phyloP scores from a whole-genome alignment of 306 rosid species.

The Notholithocarpus densiflorus region DNA sequence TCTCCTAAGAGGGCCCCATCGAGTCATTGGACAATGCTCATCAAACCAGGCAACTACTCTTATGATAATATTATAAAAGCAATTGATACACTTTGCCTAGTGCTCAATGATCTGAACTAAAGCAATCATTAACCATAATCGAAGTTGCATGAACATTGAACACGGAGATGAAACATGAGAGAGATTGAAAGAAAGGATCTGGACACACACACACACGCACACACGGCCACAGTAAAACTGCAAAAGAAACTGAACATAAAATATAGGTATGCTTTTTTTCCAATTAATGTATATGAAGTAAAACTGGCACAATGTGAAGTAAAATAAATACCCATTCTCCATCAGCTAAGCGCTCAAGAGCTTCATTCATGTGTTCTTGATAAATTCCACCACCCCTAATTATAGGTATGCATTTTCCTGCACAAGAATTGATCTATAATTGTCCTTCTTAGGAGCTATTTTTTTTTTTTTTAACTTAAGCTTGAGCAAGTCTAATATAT shows the following conservation, averaged over 20 bases:
- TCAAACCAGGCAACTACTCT: neutral
- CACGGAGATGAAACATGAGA: neutral
- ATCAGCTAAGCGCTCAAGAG: conserved; percentile 61
- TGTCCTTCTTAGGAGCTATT: too few relatives aligned
- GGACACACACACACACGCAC: neutral
- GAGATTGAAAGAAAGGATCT: neutral
- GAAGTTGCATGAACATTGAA: neutral
- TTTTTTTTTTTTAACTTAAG: too few relatives aligned
- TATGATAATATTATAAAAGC: neutral
- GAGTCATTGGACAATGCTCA: neutral
- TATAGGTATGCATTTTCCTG: conserved; percentile 96
- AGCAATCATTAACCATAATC: neutral
- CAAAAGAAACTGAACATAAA: neutral
- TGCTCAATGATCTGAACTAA: neutral
- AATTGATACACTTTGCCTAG: neutral
- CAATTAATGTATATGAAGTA: neutral
- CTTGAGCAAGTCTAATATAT: too few relatives aligned
- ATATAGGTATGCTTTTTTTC: neutral
- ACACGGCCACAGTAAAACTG: neutral
- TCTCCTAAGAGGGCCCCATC: neutral
- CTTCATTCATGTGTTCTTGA: conserved; percentile 88
- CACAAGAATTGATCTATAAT: neutral
- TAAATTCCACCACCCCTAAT: conserved; percentile 88
- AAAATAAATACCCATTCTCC: conserved; percentile 77
- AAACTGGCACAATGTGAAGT: conserved; percentile 14